These are phyloP conservation scores for Quercus agrifolia DNA, from an alignment of 306 rosid species.

Conservation along the genomic window DNA sequence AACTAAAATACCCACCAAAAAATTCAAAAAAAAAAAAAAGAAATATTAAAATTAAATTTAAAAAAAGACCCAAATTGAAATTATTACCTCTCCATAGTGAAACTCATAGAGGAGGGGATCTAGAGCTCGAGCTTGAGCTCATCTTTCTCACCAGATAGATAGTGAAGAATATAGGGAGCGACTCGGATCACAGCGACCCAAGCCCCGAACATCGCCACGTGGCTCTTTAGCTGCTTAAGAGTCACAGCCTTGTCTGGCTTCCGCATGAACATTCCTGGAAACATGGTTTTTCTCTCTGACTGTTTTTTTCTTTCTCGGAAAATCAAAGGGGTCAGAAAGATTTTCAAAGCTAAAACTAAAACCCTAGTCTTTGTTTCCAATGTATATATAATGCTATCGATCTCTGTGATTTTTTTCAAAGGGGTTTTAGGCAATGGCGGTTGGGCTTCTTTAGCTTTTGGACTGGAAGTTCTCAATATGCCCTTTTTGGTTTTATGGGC, in stretches of 20 bases:
- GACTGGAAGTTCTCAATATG: too few relatives aligned
- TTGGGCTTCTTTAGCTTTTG: background rate
- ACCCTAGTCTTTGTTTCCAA: constrained; percentile 10
- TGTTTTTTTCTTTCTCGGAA: background rate
- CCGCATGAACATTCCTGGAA: constrained; percentile 93
- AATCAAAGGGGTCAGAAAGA: background rate
- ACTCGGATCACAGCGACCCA: constrained; percentile 84
- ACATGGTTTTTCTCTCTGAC: constrained; percentile 42
- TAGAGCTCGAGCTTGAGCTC: constrained; percentile 79
- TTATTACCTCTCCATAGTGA: constrained; percentile 20
- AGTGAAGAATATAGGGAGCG: constrained; percentile 79
- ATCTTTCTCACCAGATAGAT: constrained; percentile 58
- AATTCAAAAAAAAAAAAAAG: background rate
- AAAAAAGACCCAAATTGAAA: background rate
- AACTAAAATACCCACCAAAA: too few relatives aligned
- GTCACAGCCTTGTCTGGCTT: constrained; percentile 90
- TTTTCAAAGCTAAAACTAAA: background rate
- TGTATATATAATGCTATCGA: too few relatives aligned
- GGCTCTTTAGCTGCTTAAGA: constrained; percentile 76
- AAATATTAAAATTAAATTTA: too few relatives aligned
- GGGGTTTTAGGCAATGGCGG: background rate
- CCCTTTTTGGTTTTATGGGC: too few relatives aligned
- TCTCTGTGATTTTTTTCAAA: background rate
- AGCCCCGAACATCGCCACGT: constrained; percentile 74
- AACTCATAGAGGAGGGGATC: background rate